Conservation (phyloP, 2,329 filamentous ascomycete species). For the Trichoderma polysporum region DNA sequence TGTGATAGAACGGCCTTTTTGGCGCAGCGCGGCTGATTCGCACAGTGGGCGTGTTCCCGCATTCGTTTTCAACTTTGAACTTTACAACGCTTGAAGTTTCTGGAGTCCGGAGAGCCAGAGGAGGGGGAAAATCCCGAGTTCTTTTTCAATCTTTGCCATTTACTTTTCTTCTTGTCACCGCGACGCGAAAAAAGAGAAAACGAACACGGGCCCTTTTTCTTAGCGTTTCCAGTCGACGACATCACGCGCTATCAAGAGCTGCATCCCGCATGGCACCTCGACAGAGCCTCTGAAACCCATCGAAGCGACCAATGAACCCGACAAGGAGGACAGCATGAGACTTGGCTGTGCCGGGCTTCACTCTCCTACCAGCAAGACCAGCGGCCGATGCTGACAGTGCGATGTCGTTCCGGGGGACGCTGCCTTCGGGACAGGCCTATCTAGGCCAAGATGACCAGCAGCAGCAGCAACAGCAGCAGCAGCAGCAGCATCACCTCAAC, state of each 20-base stretch:
- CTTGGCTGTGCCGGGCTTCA: slow-evolving; percentile 12
- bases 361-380: slow-evolving; percentile 20
- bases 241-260: neutral
- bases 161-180: neutral
- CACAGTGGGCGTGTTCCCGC: slow-evolving; percentile 2
- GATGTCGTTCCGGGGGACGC: slow-evolving; percentile 39
- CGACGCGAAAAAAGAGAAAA: neutral
- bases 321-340: slow-evolving; percentile 18
- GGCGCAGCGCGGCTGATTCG: slow-evolving; percentile 1
- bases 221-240: neutral
- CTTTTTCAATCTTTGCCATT: neutral
- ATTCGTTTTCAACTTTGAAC: neutral
- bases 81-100: neutral
- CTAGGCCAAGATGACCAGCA: slow-evolving; percentile 37
- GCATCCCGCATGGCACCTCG: neutral
- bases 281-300: neutral
- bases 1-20: slow-evolving; percentile 3
- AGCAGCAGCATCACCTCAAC: slow-evolving; percentile 27
- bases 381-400: slow-evolving; percentile 24
- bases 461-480: slow-evolving; percentile 30
- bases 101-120: neutral
- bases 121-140: neutral
- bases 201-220: neutral
- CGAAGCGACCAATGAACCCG: slow-evolving; percentile 7
- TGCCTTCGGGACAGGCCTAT: slow-evolving; percentile 43